Conservation (phyloP, 1,284 basidiomycete genomes). For the Takashimella tepidaria region DNA sequence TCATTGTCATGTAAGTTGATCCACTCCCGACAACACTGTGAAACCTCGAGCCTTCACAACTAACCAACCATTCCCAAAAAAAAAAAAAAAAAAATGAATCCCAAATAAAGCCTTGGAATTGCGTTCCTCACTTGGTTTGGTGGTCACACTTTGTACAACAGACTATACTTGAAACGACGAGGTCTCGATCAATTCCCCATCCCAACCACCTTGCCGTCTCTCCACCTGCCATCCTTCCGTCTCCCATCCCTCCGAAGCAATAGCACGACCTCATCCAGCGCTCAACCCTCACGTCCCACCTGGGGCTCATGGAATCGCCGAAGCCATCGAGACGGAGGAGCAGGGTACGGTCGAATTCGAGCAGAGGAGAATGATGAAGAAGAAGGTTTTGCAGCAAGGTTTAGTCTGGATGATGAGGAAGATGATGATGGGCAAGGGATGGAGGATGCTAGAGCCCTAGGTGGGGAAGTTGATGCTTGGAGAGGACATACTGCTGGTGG, state of each 20-base stretch:
- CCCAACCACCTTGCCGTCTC: slow-evolving; percentile 13
- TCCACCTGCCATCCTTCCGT: slow-evolving; percentile 14
- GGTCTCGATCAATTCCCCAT: slow-evolving; percentile 41
- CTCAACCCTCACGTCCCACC: slow-evolving; percentile 10
- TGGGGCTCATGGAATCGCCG: slow-evolving; percentile 36
- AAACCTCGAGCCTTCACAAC: not conserved
- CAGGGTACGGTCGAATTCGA: slow-evolving; percentile 34
- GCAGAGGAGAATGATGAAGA: slow-evolving; percentile 50
- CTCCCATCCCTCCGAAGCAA: slow-evolving; percentile 5
- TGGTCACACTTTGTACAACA: slow-evolving; percentile 45
- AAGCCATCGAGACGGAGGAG: slow-evolving; percentile 17
- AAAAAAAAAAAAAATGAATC: too few relatives aligned
- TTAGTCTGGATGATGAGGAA: slow-evolving; percentile 44
- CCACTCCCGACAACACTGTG: not conserved
- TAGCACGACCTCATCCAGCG: slow-evolving; percentile 7
- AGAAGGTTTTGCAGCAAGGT: slow-evolving; percentile 52
- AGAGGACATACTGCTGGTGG: slow-evolving; percentile 13
- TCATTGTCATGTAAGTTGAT: slow-evolving; percentile 28
- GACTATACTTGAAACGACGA: slow-evolving; percentile 38
- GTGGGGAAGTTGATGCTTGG: slow-evolving; percentile 36
- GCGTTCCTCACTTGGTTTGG: slow-evolving; percentile 43
- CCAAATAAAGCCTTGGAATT: slow-evolving; percentile 31
- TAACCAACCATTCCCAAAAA: too few relatives aligned
- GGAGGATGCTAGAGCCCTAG: slow-evolving; percentile 18
- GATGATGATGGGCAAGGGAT: slow-evolving; percentile 27